phyloP scores from a whole-genome alignment of 2,329 filamentous ascomycete genomes.

The Fusarium sarcochroum region DNA sequence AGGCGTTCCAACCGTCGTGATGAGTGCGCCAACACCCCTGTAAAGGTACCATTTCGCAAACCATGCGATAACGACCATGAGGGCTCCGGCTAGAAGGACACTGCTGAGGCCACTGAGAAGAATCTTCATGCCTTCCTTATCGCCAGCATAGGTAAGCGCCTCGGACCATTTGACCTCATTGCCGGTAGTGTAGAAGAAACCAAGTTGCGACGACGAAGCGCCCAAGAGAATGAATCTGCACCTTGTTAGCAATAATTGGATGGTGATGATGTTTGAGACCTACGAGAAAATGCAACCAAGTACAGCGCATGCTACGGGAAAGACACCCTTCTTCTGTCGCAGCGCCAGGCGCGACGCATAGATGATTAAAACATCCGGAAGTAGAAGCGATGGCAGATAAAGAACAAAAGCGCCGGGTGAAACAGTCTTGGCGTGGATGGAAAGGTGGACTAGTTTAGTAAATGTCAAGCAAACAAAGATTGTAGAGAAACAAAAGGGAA shows the following conservation, averaged over 20 bases:
- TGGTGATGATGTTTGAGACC: background rate
- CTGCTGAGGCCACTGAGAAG: slow-evolving; percentile 49
- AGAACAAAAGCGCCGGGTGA: slow-evolving; percentile 45
- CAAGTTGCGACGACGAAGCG: slow-evolving; percentile 51
- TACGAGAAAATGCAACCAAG: slow-evolving; percentile 48
- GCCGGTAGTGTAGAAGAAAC: slow-evolving; percentile 52
- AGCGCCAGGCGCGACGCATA: slow-evolving; percentile 47
- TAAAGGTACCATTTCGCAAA: slow-evolving; percentile 46
- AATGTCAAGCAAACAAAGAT: slow-evolving; percentile 49
- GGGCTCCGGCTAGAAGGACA: slow-evolving; percentile 41
- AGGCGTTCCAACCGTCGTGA: slow-evolving; percentile 38
- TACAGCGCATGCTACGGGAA: slow-evolving; percentile 42
- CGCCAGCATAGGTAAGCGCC: slow-evolving; percentile 48
- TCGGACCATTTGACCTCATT: slow-evolving; percentile 53
- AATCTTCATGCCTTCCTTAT: slow-evolving; percentile 52
- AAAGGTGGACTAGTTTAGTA: slow-evolving; percentile 51
- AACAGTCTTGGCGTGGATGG: slow-evolving; percentile 47
- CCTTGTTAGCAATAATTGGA: background rate
- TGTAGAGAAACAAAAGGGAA: slow-evolving; percentile 50
- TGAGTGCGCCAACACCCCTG: slow-evolving; percentile 38
- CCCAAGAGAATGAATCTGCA: slow-evolving; percentile 47
- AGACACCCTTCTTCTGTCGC: slow-evolving; percentile 45
- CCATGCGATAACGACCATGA: slow-evolving; percentile 46
- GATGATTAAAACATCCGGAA: slow-evolving; percentile 48
- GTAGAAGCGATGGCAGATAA: slow-evolving; percentile 50